phyloP scores from a whole-genome alignment of 176 grass and related monocot genomes.

The Carex kokanica region DNA sequence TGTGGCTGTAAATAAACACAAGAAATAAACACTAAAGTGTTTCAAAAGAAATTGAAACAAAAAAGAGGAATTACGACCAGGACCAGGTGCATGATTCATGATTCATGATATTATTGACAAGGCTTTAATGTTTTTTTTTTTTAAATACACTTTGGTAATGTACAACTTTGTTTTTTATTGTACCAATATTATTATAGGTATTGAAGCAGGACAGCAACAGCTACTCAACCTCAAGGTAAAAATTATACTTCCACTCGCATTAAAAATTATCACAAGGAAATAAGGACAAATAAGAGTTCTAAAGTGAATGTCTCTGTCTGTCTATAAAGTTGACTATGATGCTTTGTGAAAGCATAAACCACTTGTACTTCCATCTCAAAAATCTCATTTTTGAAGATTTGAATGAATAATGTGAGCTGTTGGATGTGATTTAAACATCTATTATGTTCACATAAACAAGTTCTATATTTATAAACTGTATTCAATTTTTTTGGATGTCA shows the following conservation, averaged over 20 bases:
- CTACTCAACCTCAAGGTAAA: constrained; percentile 20
- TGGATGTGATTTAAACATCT: background rate
- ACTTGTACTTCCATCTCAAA: background rate
- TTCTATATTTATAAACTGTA: background rate
- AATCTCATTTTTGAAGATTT: background rate
- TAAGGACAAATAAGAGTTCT: background rate
- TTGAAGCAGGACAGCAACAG: constrained; percentile 19
- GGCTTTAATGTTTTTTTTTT: background rate
- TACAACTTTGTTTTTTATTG: background rate
- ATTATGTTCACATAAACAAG: background rate
- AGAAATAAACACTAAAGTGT: background rate
- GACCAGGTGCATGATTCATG: background rate
- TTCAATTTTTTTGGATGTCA: background rate
- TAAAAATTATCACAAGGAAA: background rate
- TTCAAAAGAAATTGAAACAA: background rate
- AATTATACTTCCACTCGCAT: background rate
- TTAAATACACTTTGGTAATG: background rate
- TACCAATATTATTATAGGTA: background rate
- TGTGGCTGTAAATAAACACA: background rate
- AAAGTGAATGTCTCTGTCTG: background rate
- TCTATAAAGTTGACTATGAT: background rate
- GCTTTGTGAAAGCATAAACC: background rate
- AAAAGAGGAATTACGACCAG: background rate
- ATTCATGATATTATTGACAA: too few species aligned
- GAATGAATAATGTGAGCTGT: too few species aligned